Conservation (phyloP, 805 yeast genomes). For the Brettanomyces anomalus region DNA sequence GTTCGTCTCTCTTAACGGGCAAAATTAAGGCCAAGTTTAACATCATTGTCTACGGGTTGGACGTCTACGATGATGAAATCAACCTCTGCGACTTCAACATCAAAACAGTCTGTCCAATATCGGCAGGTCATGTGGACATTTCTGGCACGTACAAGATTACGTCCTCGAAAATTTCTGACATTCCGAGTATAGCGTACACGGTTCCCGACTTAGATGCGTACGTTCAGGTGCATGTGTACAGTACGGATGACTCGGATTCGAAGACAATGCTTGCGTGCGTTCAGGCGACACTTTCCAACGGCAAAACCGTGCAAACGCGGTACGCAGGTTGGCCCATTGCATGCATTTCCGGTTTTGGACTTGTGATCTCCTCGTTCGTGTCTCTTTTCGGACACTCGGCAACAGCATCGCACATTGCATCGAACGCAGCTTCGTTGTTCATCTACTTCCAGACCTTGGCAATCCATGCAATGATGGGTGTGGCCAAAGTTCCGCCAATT, state of each 20-base stretch:
- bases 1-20: conserved; percentile 69
- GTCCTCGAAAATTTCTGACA: conserved; percentile 31
- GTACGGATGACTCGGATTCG: conserved; percentile 26
- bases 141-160: conserved; percentile 31
- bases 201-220: conserved; percentile 93
- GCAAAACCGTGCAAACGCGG: conserved; percentile 87
- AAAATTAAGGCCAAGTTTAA: conserved; percentile 57
- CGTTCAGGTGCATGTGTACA: conserved; percentile 63
- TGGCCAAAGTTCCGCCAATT: conserved; percentile 84
- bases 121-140: conserved; percentile 80
- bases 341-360: conserved; percentile 79
- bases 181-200: conserved; percentile 82
- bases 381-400: conserved; percentile 83
- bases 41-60: conserved; percentile 75
- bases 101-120: conserved; percentile 68
- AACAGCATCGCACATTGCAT: conserved; percentile 96
- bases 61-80: conserved; percentile 43
- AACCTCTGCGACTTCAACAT: conserved; percentile 53
- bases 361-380: conserved; percentile 77
- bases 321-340: conserved; percentile 97
- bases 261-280: conserved; percentile 74
- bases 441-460: conserved; percentile 92
- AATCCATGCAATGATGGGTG: conserved; percentile 92
- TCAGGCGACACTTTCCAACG: conserved; percentile 76
- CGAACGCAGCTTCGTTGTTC: conserved; percentile 86